Base-by-base conservation (phyloP, 139 green algal species). In the Penium margaritaceum region DNA sequence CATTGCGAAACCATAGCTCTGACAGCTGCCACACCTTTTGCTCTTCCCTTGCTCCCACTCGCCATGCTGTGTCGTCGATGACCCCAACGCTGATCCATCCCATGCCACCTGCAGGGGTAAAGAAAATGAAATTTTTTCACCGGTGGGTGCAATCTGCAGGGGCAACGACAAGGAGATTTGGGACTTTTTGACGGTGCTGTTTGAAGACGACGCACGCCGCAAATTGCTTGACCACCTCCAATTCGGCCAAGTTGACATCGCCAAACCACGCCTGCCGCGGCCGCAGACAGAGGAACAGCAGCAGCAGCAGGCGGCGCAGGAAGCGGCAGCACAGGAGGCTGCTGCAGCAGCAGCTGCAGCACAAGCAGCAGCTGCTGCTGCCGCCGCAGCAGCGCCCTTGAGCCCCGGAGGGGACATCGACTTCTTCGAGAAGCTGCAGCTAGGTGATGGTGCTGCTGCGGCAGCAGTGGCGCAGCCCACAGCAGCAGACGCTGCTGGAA, bases 141-240 rank as follows among this genome's bases (percentile, higher is more conserved):
- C n/a, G n/a, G n/a, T n/a, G n/a, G n/a, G n/a, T n/a, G n/a, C n/a
- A n/a, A n/a, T n/a, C n/a, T n/a, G n/a, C n/a, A n/a, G n/a, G n/a
- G n/a, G n/a, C n/a, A n/a, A 92, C 15, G 94, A 97, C 41, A 79
- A 75, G 6, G 93, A 98, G 82, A 95, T 89, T 0, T 99, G 94
- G 94, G 65, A 78, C 0, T 95, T 97, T 75, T 78, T 99, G 77
- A 74, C 79, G 2, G 84, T 95, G 34, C 87, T 96, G 57, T 99
- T 96, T 85, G 89, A 92, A 63, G 77, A 86, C 2, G 91, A 98
- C 58, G 86, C 87, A 2, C 82, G 87, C 7, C 67, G 81, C 44
- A 63, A 91, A 70, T 81, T 97, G 68, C 84, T 97, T 47, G 60
- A 76, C 1, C 84, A 90, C 24, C 87, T 99, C 5, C 90, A 93